Base-by-base conservation (phyloP, 2,329 filamentous ascomycete genomes). In the Eutypella sp. region DNA sequence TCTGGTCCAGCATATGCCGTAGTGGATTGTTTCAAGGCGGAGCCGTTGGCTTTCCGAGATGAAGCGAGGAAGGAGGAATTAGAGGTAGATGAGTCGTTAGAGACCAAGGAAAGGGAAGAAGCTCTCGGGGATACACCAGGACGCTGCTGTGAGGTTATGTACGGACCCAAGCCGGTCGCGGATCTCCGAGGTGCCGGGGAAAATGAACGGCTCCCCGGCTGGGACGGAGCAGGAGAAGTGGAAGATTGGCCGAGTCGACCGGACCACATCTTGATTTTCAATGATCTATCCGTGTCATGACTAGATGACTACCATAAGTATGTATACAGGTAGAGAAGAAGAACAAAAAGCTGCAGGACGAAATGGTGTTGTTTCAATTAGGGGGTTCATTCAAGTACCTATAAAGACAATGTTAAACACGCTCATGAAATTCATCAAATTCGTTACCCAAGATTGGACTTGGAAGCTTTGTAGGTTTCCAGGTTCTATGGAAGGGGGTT, bases 171-270 rank as follows among this genome's bases (percentile, higher is more conserved):
- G 60, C 79, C 81, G 61, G 78, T 82, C 11, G 84, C 81, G 42
- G 85, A 79, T 62, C 85, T 77, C 53, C 79, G 79, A 34, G 81
- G 78, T 23, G 83, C 76, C 40, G 88, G 86, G 52, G 89, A 90
- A 61, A 82, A 86, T 41, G 84, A 73, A 62, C 89, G 82, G 63
- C 78, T 82, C 48, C 76, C 75, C 49, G 82, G 71, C 60, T 81
- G 74, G 45, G 60, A 61, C 49, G 68, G 47, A 23, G 60, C 55
- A n/a, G 82, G 79, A 47, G 81, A 81, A 52, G 36, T 39, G 11
- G 79, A 82, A 47, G 83, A 78, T 66, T 86, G 84, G 53, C 86
- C 84, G 54, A 95, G 82, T 65, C 90, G 85, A 72, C 96, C 90
- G 62, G 95, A 82, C 90, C 90, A 96, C 89, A 95, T 95, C 58